Base-by-base conservation (phyloP, 257 asterid species). In the Fraxinus cuspidata region DNA sequence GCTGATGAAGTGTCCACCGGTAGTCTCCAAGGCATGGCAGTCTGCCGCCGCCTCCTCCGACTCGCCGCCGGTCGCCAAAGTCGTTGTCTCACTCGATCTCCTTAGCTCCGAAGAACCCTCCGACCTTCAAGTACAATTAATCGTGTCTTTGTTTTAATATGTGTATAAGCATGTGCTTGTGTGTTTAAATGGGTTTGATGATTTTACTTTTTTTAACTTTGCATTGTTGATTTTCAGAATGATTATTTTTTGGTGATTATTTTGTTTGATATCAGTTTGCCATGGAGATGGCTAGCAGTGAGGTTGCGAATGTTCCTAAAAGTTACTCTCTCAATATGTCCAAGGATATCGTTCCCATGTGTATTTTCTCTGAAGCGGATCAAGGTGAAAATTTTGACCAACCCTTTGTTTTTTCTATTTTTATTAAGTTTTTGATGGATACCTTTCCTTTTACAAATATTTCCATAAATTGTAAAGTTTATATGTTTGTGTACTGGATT, bases 1-100 rank as follows among this genome's bases (percentile, higher is more conserved):
- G 97, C 87, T 94, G 27, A 92, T 94, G 96, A 94, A 94, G 91
- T 92, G 97, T 70, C 97, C 98, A 15, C 88, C 91, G 13, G 90
- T 88, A 18, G 96, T 94, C 66, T 87, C 98, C 71, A 90, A 89
- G 87, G 87, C 96, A 1, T 94, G 97, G 98, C 91, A 88, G 32
- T 78, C 96, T 63, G 85, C 95, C 74, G 75, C 92, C 29, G 78
- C 85, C 3, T 44, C 85, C 15, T 23, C 82, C 34, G 96, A 88
- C 78, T 64, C 94, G 12, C 87, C 86, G 7, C 85, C 91, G 32
- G 88, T 89, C 63, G 92, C 95, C 2, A 94, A 94, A 88, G 98
- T 94, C 51, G 90, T 94, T 29, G 96, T 92, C 63, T 89, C 97
- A 10, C 88, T 92, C 53, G 98, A 94, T 85, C 97, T 89, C 72